phyloP scores from a whole-genome alignment of 116 monocot genomes.

The Papilionanthe hybrid region DNA sequence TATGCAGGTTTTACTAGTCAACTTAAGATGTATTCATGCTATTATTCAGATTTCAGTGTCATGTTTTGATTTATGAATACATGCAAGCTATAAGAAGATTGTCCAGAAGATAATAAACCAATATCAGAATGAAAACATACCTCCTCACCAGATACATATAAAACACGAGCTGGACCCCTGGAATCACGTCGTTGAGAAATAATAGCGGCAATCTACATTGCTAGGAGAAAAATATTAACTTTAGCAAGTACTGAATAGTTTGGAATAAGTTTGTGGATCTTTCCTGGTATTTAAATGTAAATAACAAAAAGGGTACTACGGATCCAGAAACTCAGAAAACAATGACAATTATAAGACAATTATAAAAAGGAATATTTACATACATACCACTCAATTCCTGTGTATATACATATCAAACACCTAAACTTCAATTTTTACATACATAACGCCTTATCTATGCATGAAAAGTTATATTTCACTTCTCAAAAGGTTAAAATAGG shows the following conservation, averaged over 20 bases:
- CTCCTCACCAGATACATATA: constrained; percentile 99
- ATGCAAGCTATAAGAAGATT: neutral
- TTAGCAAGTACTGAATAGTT: neutral
- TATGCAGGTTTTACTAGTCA: neutral
- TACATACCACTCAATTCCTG: too few relatives aligned
- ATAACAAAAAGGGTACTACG: neutral
- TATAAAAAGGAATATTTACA: neutral
- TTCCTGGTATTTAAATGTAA: neutral
- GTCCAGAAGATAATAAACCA: neutral
- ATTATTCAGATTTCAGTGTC: neutral
- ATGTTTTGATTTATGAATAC: neutral
- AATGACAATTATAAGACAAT: neutral
- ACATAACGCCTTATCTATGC: too few relatives aligned
- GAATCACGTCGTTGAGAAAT: constrained; percentile 42
- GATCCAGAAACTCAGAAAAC: neutral
- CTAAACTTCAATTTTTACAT: too few relatives aligned
- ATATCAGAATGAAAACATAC: constrained; percentile 33
- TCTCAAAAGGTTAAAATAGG: too few relatives aligned
- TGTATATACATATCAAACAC: too few relatives aligned
- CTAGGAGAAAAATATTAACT: constrained; percentile 15
- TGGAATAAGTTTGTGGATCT: neutral
- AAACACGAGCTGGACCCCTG: constrained; percentile 40
- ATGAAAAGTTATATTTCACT: too few relatives aligned
- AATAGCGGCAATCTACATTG: constrained; percentile 66
- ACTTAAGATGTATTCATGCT: neutral